phyloP scores from a whole-genome alignment of 352 stramenopile species.

The Pseudoperonospora humuli region DNA sequence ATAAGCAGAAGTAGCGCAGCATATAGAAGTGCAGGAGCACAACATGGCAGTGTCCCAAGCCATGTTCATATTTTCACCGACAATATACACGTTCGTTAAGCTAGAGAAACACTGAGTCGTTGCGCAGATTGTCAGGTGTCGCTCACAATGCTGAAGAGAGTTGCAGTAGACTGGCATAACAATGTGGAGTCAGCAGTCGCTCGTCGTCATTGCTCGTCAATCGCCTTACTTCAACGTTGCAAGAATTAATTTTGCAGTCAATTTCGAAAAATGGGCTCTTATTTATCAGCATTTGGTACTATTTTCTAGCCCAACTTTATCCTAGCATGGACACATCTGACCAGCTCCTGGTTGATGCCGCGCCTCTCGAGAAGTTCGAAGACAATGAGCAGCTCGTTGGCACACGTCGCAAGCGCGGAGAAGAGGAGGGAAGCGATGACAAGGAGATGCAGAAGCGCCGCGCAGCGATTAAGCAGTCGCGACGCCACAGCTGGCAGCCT shows the following conservation, averaged over 20 bases:
- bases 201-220: too few relatives aligned
- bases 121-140: too few relatives aligned
- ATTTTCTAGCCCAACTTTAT: background rate
- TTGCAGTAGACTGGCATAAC: too few relatives aligned
- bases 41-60: constrained; percentile 15
- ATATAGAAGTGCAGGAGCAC: constrained; percentile 5
- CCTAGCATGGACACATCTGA: background rate
- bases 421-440: constrained; percentile 31
- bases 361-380: constrained; percentile 31
- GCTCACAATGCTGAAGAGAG: too few relatives aligned
- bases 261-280: too few relatives aligned
- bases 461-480: constrained; percentile 30
- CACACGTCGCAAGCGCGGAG: constrained; percentile 35
- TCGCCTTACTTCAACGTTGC: too few relatives aligned
- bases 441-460: constrained; percentile 37
- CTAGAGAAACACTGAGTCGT: too few relatives aligned
- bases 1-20: constrained; percentile 28
- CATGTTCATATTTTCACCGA: too few relatives aligned
- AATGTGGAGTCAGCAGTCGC: too few relatives aligned
- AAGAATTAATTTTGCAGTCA: too few relatives aligned
- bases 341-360: constrained; percentile 32
- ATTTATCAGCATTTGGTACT: too few relatives aligned
- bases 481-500: constrained; percentile 69
- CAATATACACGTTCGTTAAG: too few relatives aligned
- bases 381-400: constrained; percentile 23